Percentiles rank a stretch among this genome's conserved stretches.
Evolutionary conservation across 1,284 basidiomycete species (phyloP).

Genomic region (Nidula niveotomentosa): DNA sequence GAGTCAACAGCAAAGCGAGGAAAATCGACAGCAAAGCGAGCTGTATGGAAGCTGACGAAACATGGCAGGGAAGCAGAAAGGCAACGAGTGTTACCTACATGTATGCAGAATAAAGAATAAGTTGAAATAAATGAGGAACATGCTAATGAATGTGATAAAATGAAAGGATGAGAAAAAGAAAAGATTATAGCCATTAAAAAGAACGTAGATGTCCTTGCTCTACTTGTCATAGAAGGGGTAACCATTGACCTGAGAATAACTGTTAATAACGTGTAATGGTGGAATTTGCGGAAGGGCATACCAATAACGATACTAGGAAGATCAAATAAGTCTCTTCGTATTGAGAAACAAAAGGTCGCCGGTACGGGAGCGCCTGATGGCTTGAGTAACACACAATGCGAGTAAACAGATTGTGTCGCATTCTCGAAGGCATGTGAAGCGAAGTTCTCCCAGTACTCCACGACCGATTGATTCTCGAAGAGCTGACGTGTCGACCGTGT

Average conservation of each 20-base stretch:
- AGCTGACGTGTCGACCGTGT: slow-evolving; percentile 42
- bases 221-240: slow-evolving; percentile 60
- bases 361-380: slow-evolving; percentile 82
- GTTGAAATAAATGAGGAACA: slow-evolving; percentile 12
- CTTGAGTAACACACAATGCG: slow-evolving; percentile 85
- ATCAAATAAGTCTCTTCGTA: slow-evolving; percentile 88
- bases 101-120: slow-evolving; percentile 12
- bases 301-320: slow-evolving; percentile 87
- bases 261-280: slow-evolving; percentile 8
- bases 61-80: neutral
- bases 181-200: slow-evolving; percentile 7
- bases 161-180: slow-evolving; percentile 2
- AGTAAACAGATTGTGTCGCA: slow-evolving; percentile 92
- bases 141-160: slow-evolving; percentile 3
- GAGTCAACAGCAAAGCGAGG: slow-evolving; percentile 14
- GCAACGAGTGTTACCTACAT: neutral
- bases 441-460: slow-evolving; percentile 96
- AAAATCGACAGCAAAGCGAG: slow-evolving; percentile 12
- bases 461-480: slow-evolving; percentile 87
- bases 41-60: neutral
- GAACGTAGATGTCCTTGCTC: slow-evolving; percentile 9
- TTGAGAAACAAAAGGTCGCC: slow-evolving; percentile 91
- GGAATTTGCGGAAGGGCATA: slow-evolving; percentile 18
- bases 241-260: slow-evolving; percentile 65
- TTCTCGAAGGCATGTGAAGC: slow-evolving; percentile 95